Percentiles rank a stretch among this genome's conserved stretches.
These are phyloP conservation scores for Phytophthora uliginosa DNA, from an alignment of 352 stramenopile species.

Conservation along the genomic window DNA sequence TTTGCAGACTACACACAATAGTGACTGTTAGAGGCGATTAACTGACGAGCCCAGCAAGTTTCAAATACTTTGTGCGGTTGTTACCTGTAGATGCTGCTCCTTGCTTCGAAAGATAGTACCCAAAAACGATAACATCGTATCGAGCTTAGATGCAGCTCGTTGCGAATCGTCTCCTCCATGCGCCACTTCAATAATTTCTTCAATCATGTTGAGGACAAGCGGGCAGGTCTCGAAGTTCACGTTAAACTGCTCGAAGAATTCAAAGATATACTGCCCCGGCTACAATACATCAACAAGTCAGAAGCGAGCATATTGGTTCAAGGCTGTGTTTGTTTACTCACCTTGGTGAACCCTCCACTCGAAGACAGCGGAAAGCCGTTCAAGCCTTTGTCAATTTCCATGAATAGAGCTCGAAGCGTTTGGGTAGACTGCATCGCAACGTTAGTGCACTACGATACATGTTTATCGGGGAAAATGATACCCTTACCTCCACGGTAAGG, in stretches of 20 bases:
- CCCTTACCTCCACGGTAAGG: slow-evolving; percentile 69
- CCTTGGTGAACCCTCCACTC: slow-evolving; percentile 86
- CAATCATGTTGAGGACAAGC: slow-evolving; percentile 89
- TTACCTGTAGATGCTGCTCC: slow-evolving; percentile 78
- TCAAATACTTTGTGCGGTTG: neutral
- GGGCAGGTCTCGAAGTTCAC: slow-evolving; percentile 91
- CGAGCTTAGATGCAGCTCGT: slow-evolving; percentile 78
- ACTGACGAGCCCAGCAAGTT: neutral
- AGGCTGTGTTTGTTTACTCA: slow-evolving; percentile 14
- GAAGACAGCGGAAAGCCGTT: slow-evolving; percentile 81
- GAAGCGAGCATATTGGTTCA: no score
- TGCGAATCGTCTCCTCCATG: slow-evolving; percentile 78
- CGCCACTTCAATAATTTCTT: slow-evolving; percentile 89
- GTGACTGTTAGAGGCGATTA: neutral
- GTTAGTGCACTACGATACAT: slow-evolving; percentile 10
- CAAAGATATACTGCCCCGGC: slow-evolving; percentile 91
- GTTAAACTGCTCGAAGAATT: slow-evolving; percentile 93
- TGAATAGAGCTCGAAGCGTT: slow-evolving; percentile 82
- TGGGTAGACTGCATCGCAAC: slow-evolving; percentile 64
- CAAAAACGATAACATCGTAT: slow-evolving; percentile 87
- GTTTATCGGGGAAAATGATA: neutral
- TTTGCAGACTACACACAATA: slow-evolving; percentile 57
- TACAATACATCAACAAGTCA: slow-evolving; percentile 23
- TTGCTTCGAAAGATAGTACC: slow-evolving; percentile 89
- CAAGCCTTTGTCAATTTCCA: slow-evolving; percentile 89